A percentile compares a stretch with the other conserved stretches of the same genome.
phyloP scores from a whole-genome alignment of 2,329 filamentous ascomycete genomes.

The Malbranchea zuffiana region DNA sequence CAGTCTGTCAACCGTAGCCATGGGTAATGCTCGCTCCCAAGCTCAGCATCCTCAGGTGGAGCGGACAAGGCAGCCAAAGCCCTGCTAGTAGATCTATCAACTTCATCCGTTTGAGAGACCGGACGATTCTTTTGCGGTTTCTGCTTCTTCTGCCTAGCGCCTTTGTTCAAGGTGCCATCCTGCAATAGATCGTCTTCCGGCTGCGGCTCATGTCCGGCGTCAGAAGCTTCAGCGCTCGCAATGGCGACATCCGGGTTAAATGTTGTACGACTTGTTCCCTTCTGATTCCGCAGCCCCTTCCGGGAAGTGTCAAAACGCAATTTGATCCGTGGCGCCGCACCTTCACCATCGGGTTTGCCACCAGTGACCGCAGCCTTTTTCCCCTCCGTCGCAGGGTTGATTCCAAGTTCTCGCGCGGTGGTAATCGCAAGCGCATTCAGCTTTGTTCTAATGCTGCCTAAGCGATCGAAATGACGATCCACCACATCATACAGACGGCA shows the following conservation, averaged over 20 bases:
- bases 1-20: constrained; percentile 57
- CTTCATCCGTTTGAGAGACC: constrained; percentile 29
- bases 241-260: constrained; percentile 28
- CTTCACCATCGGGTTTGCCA: constrained; percentile 29
- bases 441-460: constrained; percentile 51
- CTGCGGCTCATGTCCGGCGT: background rate
- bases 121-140: constrained; percentile 4
- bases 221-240: constrained; percentile 5
- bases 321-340: constrained; percentile 30
- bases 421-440: constrained; percentile 51
- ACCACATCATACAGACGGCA: constrained; percentile 47
- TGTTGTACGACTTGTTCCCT: constrained; percentile 28
- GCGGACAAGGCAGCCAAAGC: constrained; percentile 48
- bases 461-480: constrained; percentile 46
- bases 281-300: constrained; percentile 20
- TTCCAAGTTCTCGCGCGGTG: constrained; percentile 18
- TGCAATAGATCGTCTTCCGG: background rate
- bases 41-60: constrained; percentile 48
- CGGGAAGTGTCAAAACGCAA: constrained; percentile 29
- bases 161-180: background rate
- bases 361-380: constrained; percentile 24
- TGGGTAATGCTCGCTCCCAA: constrained; percentile 50
- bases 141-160: background rate
- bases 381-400: constrained; percentile 5
- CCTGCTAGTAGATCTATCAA: constrained; percentile 51